Evolutionary conservation across 2,329 filamentous ascomycete genomes (phyloP).

Genomic region (Sphaerulina populicola): DNA sequence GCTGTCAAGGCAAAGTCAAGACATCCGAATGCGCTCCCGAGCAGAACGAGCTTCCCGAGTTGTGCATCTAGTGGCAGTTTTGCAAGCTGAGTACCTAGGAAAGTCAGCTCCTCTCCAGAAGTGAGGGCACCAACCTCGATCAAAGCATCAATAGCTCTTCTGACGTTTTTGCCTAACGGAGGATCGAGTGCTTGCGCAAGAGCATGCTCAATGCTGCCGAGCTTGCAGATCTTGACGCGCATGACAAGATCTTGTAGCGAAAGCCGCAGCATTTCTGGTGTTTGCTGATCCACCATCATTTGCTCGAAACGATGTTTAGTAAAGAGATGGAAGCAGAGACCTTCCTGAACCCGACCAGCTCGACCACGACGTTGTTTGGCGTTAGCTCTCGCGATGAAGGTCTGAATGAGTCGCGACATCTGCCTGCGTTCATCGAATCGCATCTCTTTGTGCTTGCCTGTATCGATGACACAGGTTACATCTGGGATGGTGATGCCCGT

Average conservation of each 20-base stretch:
- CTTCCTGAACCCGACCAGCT: conserved; percentile 90
- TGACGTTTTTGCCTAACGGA: conserved; percentile 84
- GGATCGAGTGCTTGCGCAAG: conserved; percentile 81
- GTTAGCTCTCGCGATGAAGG: conserved; percentile 91
- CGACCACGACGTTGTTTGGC: conserved; percentile 89
- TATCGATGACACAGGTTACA: conserved; percentile 92
- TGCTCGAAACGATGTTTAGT: conserved; percentile 82
- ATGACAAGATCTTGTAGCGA: conserved; percentile 93
- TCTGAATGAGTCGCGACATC: conserved; percentile 80
- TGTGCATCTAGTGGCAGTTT: conserved; percentile 88
- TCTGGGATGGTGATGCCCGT: conserved; percentile 98
- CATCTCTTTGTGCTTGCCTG: conserved; percentile 96
- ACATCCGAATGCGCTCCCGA: conserved; percentile 80
- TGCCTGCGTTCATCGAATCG: conserved; percentile 88
- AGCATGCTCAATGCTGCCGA: conserved; percentile 87
- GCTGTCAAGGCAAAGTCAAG: conserved; percentile 86
- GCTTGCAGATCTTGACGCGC: conserved; percentile 92
- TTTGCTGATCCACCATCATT: conserved; percentile 81
- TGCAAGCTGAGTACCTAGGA: conserved; percentile 76
- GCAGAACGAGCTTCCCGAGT: conserved; percentile 82
- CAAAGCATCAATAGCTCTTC: conserved; percentile 82
- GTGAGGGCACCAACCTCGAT: conserved; percentile 90
- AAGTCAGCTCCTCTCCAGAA: conserved; percentile 69
- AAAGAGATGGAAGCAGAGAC: conserved; percentile 91
- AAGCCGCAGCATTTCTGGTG: conserved; percentile 87